These are phyloP conservation scores for Tetrapisispora iriomotensis DNA, from an alignment of 805 yeast genomes.

Conservation along the genomic window DNA sequence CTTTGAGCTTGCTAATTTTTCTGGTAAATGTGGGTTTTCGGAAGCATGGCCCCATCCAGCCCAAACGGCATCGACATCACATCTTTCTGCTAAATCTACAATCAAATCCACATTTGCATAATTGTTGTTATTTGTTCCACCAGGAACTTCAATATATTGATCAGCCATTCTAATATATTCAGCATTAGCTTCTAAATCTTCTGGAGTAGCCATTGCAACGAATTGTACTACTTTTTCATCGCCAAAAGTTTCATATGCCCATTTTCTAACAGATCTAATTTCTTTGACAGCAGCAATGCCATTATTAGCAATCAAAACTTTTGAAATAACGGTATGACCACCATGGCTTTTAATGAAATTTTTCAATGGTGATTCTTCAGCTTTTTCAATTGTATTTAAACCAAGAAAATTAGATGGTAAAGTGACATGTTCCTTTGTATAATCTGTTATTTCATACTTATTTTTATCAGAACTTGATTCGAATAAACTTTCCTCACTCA, in stretches of 20 bases:
- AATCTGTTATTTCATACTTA: slow-evolving; percentile 26
- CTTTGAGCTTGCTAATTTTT: slow-evolving; percentile 84
- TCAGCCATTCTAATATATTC: slow-evolving; percentile 99
- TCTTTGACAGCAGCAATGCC: slow-evolving; percentile 99
- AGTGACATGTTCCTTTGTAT: slow-evolving; percentile 28
- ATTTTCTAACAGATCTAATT: slow-evolving; percentile 92
- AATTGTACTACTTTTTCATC: slow-evolving; percentile 88
- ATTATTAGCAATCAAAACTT: slow-evolving; percentile 88
- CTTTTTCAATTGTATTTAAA: slow-evolving; percentile 61
- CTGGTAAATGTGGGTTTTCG: slow-evolving; percentile 95
- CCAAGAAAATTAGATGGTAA: slow-evolving; percentile 77
- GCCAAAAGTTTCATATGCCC: slow-evolving; percentile 99
- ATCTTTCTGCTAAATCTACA: slow-evolving; percentile 95
- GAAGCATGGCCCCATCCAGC: slow-evolving; percentile 99
- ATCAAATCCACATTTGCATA: slow-evolving; percentile 96
- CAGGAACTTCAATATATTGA: slow-evolving; percentile 96
- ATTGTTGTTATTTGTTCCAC: slow-evolving; percentile 97
- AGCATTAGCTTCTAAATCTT: slow-evolving; percentile 91
- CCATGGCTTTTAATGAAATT: slow-evolving; percentile 77
- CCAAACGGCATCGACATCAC: slow-evolving; percentile 97
- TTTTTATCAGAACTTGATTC: slow-evolving; percentile 28
- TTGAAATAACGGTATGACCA: slow-evolving; percentile 91
- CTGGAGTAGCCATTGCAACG: slow-evolving; percentile 99
- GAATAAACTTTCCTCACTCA: slow-evolving; percentile 35
- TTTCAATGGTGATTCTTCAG: slow-evolving; percentile 68